Conservation (phyloP, 495 filamentous ascomycete species). For the Cercophora samala region DNA sequence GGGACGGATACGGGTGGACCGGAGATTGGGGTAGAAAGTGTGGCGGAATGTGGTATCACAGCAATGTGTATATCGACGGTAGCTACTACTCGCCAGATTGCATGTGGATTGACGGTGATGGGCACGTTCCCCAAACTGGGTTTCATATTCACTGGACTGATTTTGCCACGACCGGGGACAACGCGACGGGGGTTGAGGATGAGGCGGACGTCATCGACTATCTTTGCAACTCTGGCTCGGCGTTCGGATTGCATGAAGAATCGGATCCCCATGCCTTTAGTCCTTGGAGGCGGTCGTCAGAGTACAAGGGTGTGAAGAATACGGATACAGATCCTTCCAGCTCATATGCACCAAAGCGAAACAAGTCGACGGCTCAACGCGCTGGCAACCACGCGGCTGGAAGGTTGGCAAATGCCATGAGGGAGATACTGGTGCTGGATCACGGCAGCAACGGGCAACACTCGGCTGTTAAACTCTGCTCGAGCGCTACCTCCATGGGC, state of each 20-base stretch:
- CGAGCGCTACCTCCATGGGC: constrained; percentile 29
- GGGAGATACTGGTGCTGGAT: constrained; percentile 23
- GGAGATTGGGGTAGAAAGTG: constrained; percentile 33
- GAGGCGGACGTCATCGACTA: no score
- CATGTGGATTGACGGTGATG: constrained; percentile 34
- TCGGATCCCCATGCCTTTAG: no score
- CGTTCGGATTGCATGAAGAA: no score
- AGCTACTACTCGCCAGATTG: constrained; percentile 22
- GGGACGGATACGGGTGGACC: constrained; percentile 29
- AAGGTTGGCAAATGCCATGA: no score
- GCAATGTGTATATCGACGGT: constrained; percentile 9
- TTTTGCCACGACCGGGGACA: constrained; percentile 2
- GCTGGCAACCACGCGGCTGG: not conserved
- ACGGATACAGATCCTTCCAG: no score
- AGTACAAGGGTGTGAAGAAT: no score
- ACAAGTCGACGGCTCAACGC: no score
- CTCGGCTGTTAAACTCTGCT: constrained; percentile 28
- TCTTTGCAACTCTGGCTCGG: no score
- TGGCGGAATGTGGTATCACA: constrained; percentile 11
- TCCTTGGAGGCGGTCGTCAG: no score
- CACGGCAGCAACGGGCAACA: constrained; percentile 16
- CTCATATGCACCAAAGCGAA: no score
- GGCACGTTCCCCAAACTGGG: constrained; percentile 30
- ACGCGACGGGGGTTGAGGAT: not conserved
- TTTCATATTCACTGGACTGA: constrained; percentile 36